Base-by-base conservation (phyloP, 352 stramenopile genomes). In the Pythium coloratum region DNA sequence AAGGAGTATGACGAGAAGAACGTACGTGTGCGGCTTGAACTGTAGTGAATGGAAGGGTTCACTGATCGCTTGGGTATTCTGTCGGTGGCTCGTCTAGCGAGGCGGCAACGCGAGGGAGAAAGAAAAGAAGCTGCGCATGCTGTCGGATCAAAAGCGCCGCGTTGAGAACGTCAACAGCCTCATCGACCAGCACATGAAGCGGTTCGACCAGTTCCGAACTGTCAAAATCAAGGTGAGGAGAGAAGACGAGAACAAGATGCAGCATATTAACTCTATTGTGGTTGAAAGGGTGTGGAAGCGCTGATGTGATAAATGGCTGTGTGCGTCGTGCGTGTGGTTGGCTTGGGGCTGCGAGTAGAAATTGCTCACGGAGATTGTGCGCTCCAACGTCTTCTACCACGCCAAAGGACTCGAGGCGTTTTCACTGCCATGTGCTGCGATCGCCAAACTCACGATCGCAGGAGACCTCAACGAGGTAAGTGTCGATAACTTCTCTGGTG, bases 111-210 rank as follows among this genome's bases (percentile, higher is more conserved):
- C 61, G 0, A 90, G 78, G 61, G 86, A 92, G 42, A 89, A 89
- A 54, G 87, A 95, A 55, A 94, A 91, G 64, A 91, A 91, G 59
- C 63, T 90, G 26, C 76, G 87, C 18, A 87, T 95, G 77, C 73
- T 95, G 28, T 88, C 83, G 16, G 87, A 95, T 67, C 87, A 95
- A 60, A 88, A 88, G 57, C 85, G 87, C 8, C 85, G 87, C 16
- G 86, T 93, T 1, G 87, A 95, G 55, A 95, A 95, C 55, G 85
- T 91, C 13, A 94, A 92, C 38, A 47, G 65, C 7, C 70, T 95
- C 20, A 77, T 95, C 14, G 81, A 92, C 6, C 75, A 69, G n/a
- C 85, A 95, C 67, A 82, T 89, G 70, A 75, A 79, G 47, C 80
- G 81, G 53, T 95, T 94, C 61, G 85, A 92, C 18, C 71, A 78